phyloP scores from a whole-genome alignment of 116 monocot genomes.

The Iris pallida region DNA sequence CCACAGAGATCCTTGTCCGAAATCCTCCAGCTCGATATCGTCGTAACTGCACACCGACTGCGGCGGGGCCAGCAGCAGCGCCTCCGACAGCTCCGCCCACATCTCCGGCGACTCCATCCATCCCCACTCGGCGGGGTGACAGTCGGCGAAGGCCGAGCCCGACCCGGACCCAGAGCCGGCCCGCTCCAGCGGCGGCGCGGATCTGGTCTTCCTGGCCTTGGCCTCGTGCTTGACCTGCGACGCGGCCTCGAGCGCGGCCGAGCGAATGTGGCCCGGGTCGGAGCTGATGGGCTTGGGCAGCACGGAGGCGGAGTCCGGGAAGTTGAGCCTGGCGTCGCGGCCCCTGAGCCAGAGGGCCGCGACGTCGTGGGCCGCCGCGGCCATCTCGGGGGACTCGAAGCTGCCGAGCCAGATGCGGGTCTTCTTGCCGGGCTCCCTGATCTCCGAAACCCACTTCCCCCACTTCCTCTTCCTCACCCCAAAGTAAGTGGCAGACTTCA shows the following conservation, averaged over 20 bases:
- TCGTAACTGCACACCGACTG: background rate
- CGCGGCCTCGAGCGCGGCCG: conserved; percentile 65
- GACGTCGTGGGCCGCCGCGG: conserved; percentile 76
- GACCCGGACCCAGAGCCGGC: conserved; percentile 4
- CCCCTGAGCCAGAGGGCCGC: conserved; percentile 60
- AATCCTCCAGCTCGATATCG: background rate
- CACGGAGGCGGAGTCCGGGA: conserved; percentile 43
- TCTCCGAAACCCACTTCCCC: conserved; percentile 94
- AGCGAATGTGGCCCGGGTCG: conserved; percentile 46
- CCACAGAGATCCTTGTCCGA: conserved; percentile 10
- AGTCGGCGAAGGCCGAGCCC: background rate
- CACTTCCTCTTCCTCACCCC: conserved; percentile 80
- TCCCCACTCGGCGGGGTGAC: conserved; percentile 15
- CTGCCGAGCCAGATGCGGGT: conserved; percentile 90
- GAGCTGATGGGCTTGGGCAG: conserved; percentile 52
- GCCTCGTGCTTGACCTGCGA: conserved; percentile 17
- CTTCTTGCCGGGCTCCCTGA: conserved; percentile 86
- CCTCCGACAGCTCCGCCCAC: conserved; percentile 53
- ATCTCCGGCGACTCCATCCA: conserved; percentile 32
- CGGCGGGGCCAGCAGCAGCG: conserved; percentile 41
- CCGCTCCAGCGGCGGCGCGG: background rate
- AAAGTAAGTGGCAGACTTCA: conserved; percentile 29
- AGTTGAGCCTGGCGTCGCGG: conserved; percentile 63
- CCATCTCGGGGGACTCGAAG: conserved; percentile 76
- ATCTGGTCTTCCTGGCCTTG: background rate